These are phyloP conservation scores for Calonectria hongkongensis DNA, from an alignment of 2,329 filamentous ascomycete species.

Conservation along the genomic window DNA sequence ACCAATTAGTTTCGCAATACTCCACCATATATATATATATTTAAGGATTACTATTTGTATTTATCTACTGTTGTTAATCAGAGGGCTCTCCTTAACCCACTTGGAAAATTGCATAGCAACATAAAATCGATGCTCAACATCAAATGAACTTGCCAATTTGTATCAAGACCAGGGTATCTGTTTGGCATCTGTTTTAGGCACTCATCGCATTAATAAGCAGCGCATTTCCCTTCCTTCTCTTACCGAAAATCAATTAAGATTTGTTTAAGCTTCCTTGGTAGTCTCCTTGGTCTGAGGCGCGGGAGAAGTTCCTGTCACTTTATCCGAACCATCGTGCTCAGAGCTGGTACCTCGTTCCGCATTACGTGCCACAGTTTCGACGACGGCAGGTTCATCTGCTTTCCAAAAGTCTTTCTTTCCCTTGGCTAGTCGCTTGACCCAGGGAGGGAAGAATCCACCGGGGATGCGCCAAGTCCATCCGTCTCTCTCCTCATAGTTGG, in stretches of 20 bases:
- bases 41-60: constrained; percentile 1
- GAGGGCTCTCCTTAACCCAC: neutral
- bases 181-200: neutral
- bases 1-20: neutral
- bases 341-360: constrained; percentile 49
- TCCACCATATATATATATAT: neutral
- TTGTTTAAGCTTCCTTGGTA: constrained; percentile 25
- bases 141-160: neutral
- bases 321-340: constrained; percentile 53
- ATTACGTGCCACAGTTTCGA: constrained; percentile 42
- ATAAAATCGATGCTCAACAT: neutral
- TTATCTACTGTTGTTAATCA: constrained; percentile 2
- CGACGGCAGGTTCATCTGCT: constrained; percentile 52
- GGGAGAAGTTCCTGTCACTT: constrained; percentile 45
- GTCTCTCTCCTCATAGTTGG: constrained; percentile 85
- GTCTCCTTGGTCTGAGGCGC: constrained; percentile 48
- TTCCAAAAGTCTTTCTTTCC: constrained; percentile 87
- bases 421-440: constrained; percentile 77
- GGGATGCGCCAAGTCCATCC: constrained; percentile 86
- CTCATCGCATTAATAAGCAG: constrained; percentile 16
- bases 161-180: neutral
- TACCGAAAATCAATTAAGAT: neutral
- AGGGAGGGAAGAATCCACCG: constrained; percentile 84
- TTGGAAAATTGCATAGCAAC: constrained; percentile 2
- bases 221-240: neutral